phyloP scores from a whole-genome alignment of 2,329 filamentous ascomycete species.

The Curvularia spicifera region DNA sequence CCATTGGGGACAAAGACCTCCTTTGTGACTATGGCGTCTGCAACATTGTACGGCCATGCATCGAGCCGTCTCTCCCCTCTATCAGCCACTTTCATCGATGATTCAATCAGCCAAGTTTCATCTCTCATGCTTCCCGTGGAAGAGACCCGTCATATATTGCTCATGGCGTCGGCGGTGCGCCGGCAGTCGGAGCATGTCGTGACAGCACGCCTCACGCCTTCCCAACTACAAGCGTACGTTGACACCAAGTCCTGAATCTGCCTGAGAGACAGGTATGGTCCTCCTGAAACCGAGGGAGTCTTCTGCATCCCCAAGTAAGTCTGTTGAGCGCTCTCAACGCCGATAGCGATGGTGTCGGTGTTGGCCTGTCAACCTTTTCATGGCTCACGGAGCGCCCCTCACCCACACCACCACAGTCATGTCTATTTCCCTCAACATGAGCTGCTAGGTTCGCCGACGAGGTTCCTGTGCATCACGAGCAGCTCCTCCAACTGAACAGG shows the following conservation, averaged over 20 bases:
- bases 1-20: not conserved
- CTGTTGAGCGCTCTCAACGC: not conserved
- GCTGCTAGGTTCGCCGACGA: not conserved
- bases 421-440: not conserved
- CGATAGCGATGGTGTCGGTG: not conserved
- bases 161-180: not conserved
- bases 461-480: not conserved
- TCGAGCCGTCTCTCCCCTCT: not conserved
- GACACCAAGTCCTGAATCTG: too few relatives aligned
- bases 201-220: not conserved
- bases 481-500: not conserved
- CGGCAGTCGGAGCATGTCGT: not conserved
- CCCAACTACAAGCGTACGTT: not conserved
- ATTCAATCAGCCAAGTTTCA: not conserved
- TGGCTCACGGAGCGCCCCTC: conserved; percentile 1
- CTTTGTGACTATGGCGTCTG: not conserved
- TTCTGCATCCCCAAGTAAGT: not conserved
- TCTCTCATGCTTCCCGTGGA: not conserved
- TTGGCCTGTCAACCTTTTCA: not conserved
- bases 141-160: not conserved
- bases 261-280: not conserved
- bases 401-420: not conserved
- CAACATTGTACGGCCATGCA: not conserved
- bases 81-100: too few relatives aligned
- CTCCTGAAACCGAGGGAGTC: not conserved